These are phyloP conservation scores for Salix dunnii DNA, from an alignment of 345 rosid genomes.

Conservation along the genomic window DNA sequence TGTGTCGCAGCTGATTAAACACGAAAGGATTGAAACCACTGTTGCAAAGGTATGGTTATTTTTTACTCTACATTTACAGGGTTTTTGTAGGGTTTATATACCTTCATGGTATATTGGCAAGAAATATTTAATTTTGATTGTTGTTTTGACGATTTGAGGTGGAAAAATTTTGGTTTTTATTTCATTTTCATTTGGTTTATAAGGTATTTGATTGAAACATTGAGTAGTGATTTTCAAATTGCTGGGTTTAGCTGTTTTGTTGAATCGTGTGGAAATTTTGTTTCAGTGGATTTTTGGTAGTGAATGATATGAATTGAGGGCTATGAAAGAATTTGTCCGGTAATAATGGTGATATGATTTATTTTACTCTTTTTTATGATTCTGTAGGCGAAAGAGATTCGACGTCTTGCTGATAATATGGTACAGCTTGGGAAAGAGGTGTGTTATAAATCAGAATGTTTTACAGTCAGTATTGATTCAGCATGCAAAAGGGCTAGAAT, in stretches of 20 bases:
- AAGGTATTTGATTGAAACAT: neutral
- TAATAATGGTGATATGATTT: neutral
- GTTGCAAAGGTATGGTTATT: constrained; percentile 59
- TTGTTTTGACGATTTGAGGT: neutral
- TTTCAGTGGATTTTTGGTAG: neutral
- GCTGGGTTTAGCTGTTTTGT: neutral
- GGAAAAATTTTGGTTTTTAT: neutral
- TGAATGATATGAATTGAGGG: neutral
- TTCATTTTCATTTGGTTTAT: neutral
- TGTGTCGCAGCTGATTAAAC: constrained; percentile 96
- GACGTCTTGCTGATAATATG: constrained; percentile 90
- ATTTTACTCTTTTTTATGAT: neutral
- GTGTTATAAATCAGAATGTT: neutral
- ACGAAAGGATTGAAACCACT: constrained; percentile 87
- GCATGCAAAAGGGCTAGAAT: neutral
- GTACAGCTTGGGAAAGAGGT: constrained; percentile 95
- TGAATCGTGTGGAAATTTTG: neutral
- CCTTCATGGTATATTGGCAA: neutral
- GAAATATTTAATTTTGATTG: neutral
- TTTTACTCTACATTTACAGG: constrained; percentile 6
- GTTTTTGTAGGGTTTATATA: constrained; percentile 26
- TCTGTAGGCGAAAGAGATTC: constrained; percentile 78
- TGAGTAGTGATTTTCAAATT: neutral
- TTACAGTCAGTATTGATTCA: neutral
- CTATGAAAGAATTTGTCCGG: neutral